Base-by-base conservation (phyloP, 2,329 filamentous ascomycete species). In the Exophiala calicioides region DNA sequence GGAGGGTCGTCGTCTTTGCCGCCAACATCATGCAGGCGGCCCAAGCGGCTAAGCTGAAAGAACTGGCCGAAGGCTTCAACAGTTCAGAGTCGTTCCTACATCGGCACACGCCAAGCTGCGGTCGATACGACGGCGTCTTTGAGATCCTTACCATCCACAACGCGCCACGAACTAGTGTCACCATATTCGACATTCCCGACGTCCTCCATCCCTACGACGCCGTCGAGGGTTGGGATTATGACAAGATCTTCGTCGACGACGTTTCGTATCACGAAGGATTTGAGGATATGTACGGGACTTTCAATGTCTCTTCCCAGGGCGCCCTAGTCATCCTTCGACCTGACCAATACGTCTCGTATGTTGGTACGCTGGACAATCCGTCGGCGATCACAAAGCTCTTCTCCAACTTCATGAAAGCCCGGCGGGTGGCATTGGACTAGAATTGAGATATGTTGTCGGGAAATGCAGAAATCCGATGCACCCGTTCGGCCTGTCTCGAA, bases 251-350 rank as follows among this genome's bases (percentile, higher is more conserved):
- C 59, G 76, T 73, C 1, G 80, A 83, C 51, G 76, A 75, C 31
- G 26, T 68, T 30, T 73, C 69, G 27, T 77, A 80, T 59, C 72
- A 80, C 52, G 74, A 80, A 58, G 75, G 75, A 0, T 65, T 74
- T 43, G 76, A 75, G 0, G 57, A 70, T 7, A 68, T 35, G 3
- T 80, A 64, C 58, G 67, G 74, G 45, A 73, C 71, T 3, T 84
- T 82, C 47, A 84, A 81, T 0, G 69, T 88, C 1, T 72, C 81
- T 53, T 62, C 56, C 13, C 67, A 75, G 42, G 64, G 65, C 13
- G 84, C 84, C 0, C 81, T 81, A 3, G 75, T 85, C 0, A 67
- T 83, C 1, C 68, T 82, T 2, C 65, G 85, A 37, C 85, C 85
- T 2, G 85, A 88, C 68, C 81, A 85, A 60, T 82, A 88, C 63